Percentiles rank a stretch among this genome's conserved stretches.
phyloP scores from a whole-genome alignment of 768 basidiomycete species.

The Mycena belliarum region DNA sequence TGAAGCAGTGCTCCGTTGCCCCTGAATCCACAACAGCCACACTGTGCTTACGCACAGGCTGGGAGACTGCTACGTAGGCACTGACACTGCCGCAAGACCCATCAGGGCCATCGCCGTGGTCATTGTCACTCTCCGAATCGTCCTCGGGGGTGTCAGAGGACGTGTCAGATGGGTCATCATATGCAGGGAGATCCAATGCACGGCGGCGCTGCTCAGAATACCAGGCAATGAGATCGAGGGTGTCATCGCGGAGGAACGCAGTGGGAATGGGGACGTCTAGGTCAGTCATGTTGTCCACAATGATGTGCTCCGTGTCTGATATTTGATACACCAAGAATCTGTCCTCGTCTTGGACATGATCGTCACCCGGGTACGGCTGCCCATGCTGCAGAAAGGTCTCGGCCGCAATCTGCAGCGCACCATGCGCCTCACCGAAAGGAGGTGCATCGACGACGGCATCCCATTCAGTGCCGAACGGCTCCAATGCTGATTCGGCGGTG shows the following conservation, averaged over 20 bases:
- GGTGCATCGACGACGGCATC: no score
- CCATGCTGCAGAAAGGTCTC: no score
- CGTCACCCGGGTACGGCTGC: no score
- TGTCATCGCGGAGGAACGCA: neutral
- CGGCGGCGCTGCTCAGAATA: neutral
- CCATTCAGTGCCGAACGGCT: no score
- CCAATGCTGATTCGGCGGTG: no score
- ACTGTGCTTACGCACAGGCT: neutral
- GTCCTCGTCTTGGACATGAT: no score
- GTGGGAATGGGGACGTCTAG: neutral
- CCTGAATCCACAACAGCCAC: slow-evolving; percentile 10
- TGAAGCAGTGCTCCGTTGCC: slow-evolving; percentile 14
- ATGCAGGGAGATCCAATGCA: neutral
- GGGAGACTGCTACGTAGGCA: neutral
- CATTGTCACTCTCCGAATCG: no score
- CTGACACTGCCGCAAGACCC: neutral
- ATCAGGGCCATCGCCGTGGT: neutral
- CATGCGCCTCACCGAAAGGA: no score
- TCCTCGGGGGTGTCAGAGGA: neutral
- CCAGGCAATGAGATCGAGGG: slow-evolving; percentile 1
- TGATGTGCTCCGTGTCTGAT: slow-evolving; percentile 10
- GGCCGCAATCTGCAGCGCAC: no score
- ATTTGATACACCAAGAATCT: no score
- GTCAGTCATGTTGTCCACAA: slow-evolving; percentile 9
- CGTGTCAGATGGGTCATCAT: neutral